Evolutionary conservation across 768 basidiomycete species (phyloP).

Genomic region (Suillus discolor): DNA sequence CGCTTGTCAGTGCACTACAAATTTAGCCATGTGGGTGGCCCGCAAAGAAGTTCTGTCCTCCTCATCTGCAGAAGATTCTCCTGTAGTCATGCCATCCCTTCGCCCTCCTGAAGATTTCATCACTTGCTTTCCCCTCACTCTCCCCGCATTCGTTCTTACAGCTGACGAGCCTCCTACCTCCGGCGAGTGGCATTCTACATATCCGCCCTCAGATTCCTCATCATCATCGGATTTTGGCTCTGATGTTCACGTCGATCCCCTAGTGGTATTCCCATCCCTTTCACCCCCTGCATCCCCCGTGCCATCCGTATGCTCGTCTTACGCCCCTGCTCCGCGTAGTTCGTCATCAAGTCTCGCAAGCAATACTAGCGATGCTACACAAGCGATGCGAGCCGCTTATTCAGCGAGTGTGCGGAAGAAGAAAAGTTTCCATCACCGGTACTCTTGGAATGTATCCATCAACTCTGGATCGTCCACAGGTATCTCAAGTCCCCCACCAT

Average conservation of each 20-base stretch:
- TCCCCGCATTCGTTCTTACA: constrained; percentile 45
- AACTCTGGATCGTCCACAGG: constrained; percentile 26
- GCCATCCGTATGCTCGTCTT: constrained; percentile 32
- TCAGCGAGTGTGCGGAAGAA: constrained; percentile 35
- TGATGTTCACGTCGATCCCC: constrained; percentile 19
- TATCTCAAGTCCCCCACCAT: constrained; percentile 14
- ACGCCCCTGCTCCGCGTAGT: constrained; percentile 27
- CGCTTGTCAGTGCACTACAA: constrained; percentile 65
- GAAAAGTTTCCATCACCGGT: constrained; percentile 31
- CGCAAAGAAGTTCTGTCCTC: constrained; percentile 45
- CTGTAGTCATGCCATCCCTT: constrained; percentile 25
- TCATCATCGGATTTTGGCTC: constrained; percentile 31
- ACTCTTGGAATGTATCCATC: constrained; percentile 31
- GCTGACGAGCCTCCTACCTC: constrained; percentile 27
- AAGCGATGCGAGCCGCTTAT: constrained; percentile 35
- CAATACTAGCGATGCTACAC: constrained; percentile 25
- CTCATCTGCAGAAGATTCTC: constrained; percentile 13
- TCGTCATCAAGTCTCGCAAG: constrained; percentile 32
- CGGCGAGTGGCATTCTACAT: constrained; percentile 26
- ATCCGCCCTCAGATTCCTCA: constrained; percentile 31
- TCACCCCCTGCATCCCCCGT: constrained; percentile 32
- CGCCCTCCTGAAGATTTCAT: constrained; percentile 47
- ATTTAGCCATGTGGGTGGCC: constrained; percentile 70
- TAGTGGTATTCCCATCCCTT: constrained; percentile 12
- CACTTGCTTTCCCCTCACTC: constrained; percentile 57